Evolutionary conservation across 2,329 filamentous ascomycete genomes (phyloP), one percentile per base, ranked within the genome.

Genomic region (Apiospora saccharicola): DNA sequence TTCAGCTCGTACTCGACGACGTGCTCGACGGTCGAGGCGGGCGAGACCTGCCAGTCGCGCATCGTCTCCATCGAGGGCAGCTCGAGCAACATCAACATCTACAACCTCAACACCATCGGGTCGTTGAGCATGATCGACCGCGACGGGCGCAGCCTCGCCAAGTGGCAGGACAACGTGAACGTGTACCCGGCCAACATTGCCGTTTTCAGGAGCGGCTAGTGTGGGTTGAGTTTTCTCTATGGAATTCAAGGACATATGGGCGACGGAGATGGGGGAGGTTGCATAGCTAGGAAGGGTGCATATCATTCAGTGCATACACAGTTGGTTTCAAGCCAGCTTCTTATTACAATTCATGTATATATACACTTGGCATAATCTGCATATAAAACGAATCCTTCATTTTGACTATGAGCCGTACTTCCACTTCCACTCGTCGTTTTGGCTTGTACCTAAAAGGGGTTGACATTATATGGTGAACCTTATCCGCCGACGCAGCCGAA

Each of bases 1-100:
- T 91, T 91, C 81, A 87, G 89, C 78, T 86, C 89, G 78, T 90
- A 91, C 78, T 85, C 87, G 76, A 85, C 83, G 3, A 72, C 69
- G 51, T 86, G 84, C 76, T 81, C 80, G 24, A 79, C 79, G 6
- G 75, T 82, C 4, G 80, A 78, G 0, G 77, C 80, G 34, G 81
- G 80, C 22, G 78, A 80, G 71, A 79, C 75, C 74, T 86, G 85
- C 79, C 84, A 86, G 77, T 77, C 78, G 2, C 78, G 81, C 37
- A 83, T 83, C 64, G 78, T 82, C 57, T 83, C 81, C 43, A 73
- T 85, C n/a, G 81, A 84, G 75, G 81, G 82, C 71, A 75, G 73
- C 49, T 75, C 73, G 13, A 80, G 77, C 67, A 78, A 79, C 70
- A 75, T 85, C 61, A 80, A 82, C 71, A 79, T 87, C 72, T 86